These are phyloP conservation scores for Coprinopsis sp. DNA, from an alignment of 768 basidiomycete species.

Conservation along the genomic window DNA sequence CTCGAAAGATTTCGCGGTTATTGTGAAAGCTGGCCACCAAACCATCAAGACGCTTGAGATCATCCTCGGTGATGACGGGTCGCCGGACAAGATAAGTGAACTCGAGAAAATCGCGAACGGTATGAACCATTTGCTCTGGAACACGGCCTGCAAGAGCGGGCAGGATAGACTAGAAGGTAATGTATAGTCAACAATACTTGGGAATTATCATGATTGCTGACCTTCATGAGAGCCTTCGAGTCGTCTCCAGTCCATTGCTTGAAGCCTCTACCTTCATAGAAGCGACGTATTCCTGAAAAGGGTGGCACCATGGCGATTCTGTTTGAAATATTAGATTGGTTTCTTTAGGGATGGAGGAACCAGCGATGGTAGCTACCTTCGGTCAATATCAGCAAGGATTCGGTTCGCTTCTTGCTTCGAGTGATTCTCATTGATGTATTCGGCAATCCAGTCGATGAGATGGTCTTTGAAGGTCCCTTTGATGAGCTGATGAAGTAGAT, in stretches of 20 bases:
- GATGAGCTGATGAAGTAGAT: slow-evolving; percentile 10
- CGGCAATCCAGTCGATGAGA: slow-evolving; percentile 8
- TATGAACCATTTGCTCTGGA: too few relatives aligned
- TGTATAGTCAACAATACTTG: too few relatives aligned
- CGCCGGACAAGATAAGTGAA: background rate
- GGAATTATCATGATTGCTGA: too few relatives aligned
- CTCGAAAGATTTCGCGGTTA: background rate
- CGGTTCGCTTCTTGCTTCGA: background rate
- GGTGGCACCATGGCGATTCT: slow-evolving; percentile 19
- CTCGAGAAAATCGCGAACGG: too few relatives aligned
- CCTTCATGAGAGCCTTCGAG: slow-evolving; percentile 35
- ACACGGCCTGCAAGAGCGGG: too few relatives aligned
- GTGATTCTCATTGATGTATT: slow-evolving; percentile 2
- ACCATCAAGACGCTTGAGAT: background rate
- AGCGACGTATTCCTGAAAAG: slow-evolving; percentile 18
- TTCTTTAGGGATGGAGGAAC: background rate
- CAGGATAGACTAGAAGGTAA: too few relatives aligned
- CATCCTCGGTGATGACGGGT: background rate
- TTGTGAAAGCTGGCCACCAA: background rate
- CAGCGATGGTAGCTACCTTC: background rate
- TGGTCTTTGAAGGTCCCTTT: slow-evolving; percentile 12
- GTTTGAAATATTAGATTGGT: background rate
- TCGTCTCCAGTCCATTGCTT: slow-evolving; percentile 35
- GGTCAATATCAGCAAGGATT: slow-evolving; percentile 5
- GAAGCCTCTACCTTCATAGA: slow-evolving; percentile 24